Conservation (phyloP, 768 basidiomycete species). For the Tulasnella sp. region DNA sequence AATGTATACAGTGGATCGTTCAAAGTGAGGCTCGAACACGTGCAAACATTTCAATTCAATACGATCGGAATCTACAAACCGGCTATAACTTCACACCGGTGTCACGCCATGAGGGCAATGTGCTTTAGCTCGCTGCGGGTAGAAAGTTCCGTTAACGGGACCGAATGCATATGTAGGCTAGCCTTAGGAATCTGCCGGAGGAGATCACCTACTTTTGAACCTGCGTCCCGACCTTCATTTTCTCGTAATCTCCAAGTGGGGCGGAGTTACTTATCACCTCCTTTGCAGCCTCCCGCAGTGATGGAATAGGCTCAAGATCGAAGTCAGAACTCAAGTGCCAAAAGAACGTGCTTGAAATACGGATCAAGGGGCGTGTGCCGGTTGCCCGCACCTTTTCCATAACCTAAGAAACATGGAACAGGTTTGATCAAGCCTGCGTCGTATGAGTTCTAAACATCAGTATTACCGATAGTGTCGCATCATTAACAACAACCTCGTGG, state of each 20-base stretch:
- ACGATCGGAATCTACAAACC: too few relatives aligned
- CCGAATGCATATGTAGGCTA: too few relatives aligned
- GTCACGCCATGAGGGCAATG: too few relatives aligned
- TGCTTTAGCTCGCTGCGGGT: too few relatives aligned
- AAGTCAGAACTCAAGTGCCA: slow-evolving; percentile 87
- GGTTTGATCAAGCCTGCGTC: too few relatives aligned
- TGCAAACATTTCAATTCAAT: too few relatives aligned
- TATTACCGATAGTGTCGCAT: slow-evolving; percentile 58
- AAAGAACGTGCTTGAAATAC: slow-evolving; percentile 94
- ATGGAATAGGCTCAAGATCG: slow-evolving; percentile 51
- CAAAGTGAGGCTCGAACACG: too few relatives aligned
- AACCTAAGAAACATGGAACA: slow-evolving; percentile 32
- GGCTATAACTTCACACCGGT: too few relatives aligned
- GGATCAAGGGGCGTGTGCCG: slow-evolving; percentile 73
- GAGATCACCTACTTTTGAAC: slow-evolving; percentile 55
- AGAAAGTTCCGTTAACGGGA: too few relatives aligned
- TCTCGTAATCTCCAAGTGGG: slow-evolving; percentile 38
- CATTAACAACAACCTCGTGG: slow-evolving; percentile 90
- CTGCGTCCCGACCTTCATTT: slow-evolving; percentile 83
- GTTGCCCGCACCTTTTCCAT: slow-evolving; percentile 49
- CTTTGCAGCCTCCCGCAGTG: slow-evolving; percentile 33
- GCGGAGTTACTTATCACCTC: slow-evolving; percentile 31
- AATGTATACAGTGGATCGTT: too few relatives aligned
- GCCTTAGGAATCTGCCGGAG: too few relatives aligned
- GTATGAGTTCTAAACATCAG: background rate